phyloP scores from a whole-genome alignment of 2,329 filamentous ascomycete genomes.

The Fusarium aywerte region DNA sequence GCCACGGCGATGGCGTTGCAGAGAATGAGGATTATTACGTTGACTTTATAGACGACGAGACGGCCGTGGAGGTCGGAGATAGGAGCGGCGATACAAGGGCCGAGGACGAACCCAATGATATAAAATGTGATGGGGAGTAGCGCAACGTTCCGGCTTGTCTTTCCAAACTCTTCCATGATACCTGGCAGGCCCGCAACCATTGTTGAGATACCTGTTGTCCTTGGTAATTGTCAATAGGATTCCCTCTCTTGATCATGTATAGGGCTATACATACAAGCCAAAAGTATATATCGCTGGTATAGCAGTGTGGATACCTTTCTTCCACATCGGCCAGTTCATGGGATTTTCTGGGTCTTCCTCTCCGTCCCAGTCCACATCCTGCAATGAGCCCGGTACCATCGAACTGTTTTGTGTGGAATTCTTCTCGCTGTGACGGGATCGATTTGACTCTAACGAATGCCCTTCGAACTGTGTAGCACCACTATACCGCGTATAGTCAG shows the following conservation, averaged over 20 bases:
- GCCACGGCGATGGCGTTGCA: slow-evolving; percentile 14
- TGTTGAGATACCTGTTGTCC: slow-evolving; percentile 18
- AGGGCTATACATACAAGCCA: slow-evolving; percentile 3
- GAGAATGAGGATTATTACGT: slow-evolving; percentile 7
- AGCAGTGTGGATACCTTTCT: slow-evolving; percentile 6
- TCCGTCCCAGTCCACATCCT: slow-evolving; percentile 10
- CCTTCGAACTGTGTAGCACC: not conserved
- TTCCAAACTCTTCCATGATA: slow-evolving; percentile 2
- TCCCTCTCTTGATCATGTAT: fast-evolving
- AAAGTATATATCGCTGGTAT: slow-evolving; percentile 16
- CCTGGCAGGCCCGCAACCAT: slow-evolving; percentile 12
- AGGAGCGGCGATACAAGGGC: slow-evolving; percentile 13
- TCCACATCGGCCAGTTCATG: slow-evolving; percentile 18
- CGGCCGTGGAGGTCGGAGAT: slow-evolving; percentile 18
- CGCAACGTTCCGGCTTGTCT: not conserved
- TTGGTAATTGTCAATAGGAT: not conserved
- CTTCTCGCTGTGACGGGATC: not conserved
- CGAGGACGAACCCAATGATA: slow-evolving; percentile 8
- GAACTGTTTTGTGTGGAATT: not conserved
- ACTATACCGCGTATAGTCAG: slow-evolving; percentile 1
- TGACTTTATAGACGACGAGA: slow-evolving; percentile 10
- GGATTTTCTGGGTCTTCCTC: slow-evolving; percentile 8
- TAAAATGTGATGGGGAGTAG: slow-evolving; percentile 12
- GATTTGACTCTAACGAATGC: not conserved
- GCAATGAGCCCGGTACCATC: not conserved